phyloP scores from a whole-genome alignment of 2,329 filamentous ascomycete genomes.

The Fusarium globosum region DNA sequence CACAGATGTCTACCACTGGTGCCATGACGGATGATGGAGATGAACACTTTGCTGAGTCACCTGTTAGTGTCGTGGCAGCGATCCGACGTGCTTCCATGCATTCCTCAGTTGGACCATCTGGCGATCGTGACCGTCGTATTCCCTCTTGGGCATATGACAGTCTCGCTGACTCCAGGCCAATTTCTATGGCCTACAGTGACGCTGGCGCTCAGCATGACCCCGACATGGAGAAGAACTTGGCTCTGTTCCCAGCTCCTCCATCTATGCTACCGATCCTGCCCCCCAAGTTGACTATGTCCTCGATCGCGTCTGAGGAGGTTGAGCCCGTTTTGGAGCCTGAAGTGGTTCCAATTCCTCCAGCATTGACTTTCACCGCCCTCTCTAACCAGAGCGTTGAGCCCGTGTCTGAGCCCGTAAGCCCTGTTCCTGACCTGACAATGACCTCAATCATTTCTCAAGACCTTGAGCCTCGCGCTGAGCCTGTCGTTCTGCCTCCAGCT shows the following conservation, averaged over 20 bases:
- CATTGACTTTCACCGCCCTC: conserved; percentile 49
- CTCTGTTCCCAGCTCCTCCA: conserved; percentile 66
- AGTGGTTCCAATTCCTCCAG: conserved; percentile 45
- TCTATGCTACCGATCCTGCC: conserved; percentile 52
- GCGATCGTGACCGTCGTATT: conserved; percentile 35
- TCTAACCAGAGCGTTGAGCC: conserved; percentile 56
- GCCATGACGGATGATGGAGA: conserved; percentile 24
- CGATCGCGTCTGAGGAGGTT: conserved; percentile 57
- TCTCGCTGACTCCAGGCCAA: conserved; percentile 51
- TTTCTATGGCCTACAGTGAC: conserved; percentile 66
- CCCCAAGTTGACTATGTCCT: conserved; percentile 57
- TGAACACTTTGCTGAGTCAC: conserved; percentile 36
- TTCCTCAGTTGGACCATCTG: conserved; percentile 52
- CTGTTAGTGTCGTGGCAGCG: conserved; percentile 44
- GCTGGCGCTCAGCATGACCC: conserved; percentile 62
- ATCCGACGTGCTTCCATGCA: conserved; percentile 56
- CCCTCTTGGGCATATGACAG: conserved; percentile 43
- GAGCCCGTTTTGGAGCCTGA: conserved; percentile 56
- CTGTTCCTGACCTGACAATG: conserved; percentile 44
- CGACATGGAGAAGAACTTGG: conserved; percentile 63
- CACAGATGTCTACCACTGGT: conserved; percentile 14
- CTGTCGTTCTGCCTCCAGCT: conserved; percentile 34
- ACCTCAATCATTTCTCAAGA: conserved; percentile 43
- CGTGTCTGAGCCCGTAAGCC: conserved; percentile 49
- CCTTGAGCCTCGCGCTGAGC: conserved; percentile 46